Evolutionary conservation across 192 early-diverging fungal genomes (phyloP), one percentile per base, ranked within the genome.

Genomic region (Backusella parvicylindrica): DNA sequence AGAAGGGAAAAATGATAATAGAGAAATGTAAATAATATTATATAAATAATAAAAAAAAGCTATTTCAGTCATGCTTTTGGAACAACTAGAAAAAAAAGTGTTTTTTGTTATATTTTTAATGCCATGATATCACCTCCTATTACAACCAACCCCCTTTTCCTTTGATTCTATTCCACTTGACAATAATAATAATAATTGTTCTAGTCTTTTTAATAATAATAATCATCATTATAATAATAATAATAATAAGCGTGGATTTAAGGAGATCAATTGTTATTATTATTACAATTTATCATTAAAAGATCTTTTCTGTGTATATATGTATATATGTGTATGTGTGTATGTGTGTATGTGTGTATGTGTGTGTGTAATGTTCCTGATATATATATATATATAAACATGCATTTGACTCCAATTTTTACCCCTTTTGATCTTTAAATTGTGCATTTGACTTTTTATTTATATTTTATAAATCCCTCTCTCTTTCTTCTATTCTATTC

Each of bases 361-460:
- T 35, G 5, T 38, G 1, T 38, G 26, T 70, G 40, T 26, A 28
- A 41, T 11, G 68, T 56, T 26, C 53, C 53, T 56, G 53, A 56
- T 56, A 53, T 26, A 56, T 26, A 56, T 26, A 56, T 26, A 56
- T 2, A 23, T 2, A 8, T 21, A 50, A 53, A 23, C 8, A 56
- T 56, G 50, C 50, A 56, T 56, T 56, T 56, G 50, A 56, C 50
- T 56, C 50, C 23, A 56, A 56, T 56, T 56, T n/a, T 56, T 56
- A 56, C 50, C 50, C 50, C 50, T 56, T 56, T 56, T 56, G 50
- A 47, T 47, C 43, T 47, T 56, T 21, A 50, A 18, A 50, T 50
- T 56, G 50, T 56, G 50, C 50, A 56, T 56, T 56, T 56, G 50
- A 56, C 50, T 26, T 56, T 49, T n/a, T 49, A 23, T 56, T 23